phyloP scores from a whole-genome alignment of 2,329 filamentous ascomycete species.

The Trichoderma polysporum region DNA sequence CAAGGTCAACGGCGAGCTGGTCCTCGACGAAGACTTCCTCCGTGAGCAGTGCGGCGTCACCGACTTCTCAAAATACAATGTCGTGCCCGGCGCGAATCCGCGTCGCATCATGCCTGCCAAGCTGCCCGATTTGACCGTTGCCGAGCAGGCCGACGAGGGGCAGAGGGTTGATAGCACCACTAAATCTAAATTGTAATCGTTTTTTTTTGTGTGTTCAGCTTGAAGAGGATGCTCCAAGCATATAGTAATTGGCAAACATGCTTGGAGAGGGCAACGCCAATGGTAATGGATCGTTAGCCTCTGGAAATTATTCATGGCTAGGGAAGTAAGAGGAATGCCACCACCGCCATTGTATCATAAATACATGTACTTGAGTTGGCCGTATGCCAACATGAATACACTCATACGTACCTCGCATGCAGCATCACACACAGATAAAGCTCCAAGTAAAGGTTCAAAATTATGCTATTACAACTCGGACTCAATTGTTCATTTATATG shows the following conservation, averaged over 20 bases:
- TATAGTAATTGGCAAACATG: not conserved
- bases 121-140: constrained; percentile 69
- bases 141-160: constrained; percentile 79
- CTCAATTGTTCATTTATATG: constrained; percentile 12
- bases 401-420: not conserved
- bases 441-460: not conserved
- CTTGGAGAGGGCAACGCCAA: not conserved
- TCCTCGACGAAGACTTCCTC: constrained; percentile 80
- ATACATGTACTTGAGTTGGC: not conserved
- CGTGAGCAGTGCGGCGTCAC: constrained; percentile 60
- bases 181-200: constrained; percentile 40
- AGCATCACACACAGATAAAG: not conserved
- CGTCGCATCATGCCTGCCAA: constrained; percentile 74
- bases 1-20: constrained; percentile 67
- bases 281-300: not conserved
- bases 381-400: not conserved
- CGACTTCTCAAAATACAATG: constrained; percentile 71
- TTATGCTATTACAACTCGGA: not conserved
- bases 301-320: not conserved
- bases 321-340: not conserved
- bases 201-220: not conserved
- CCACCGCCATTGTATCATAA: not conserved
- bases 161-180: constrained; percentile 64
- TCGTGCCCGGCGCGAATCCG: constrained; percentile 64
- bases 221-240: not conserved